Evolutionary conservation across 1,139 yeast genomes (phyloP).

Genomic region (Suhomyces terraborum): DNA sequence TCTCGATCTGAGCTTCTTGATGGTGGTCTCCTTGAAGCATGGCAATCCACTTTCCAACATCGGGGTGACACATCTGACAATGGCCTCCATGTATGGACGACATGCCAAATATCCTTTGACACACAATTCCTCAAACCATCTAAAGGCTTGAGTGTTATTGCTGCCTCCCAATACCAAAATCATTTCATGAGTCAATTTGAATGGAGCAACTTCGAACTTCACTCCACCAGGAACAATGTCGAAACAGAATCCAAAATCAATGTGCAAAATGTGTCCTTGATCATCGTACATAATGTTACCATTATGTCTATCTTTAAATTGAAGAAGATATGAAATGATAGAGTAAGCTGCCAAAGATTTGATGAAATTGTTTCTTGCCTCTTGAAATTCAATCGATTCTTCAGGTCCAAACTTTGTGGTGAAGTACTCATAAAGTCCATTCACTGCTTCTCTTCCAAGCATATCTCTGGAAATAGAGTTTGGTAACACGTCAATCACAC

Average conservation of each 20-base stretch:
- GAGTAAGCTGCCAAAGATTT: slow-evolving; percentile 96
- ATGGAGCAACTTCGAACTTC: slow-evolving; percentile 95
- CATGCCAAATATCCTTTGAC: slow-evolving; percentile 89
- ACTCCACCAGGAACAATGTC: slow-evolving; percentile 99
- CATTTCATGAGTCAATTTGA: slow-evolving; percentile 96
- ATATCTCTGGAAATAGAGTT: slow-evolving; percentile 94
- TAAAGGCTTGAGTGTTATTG: slow-evolving; percentile 80
- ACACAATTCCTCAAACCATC: slow-evolving; percentile 94
- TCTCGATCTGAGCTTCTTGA: slow-evolving; percentile 71
- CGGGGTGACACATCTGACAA: slow-evolving; percentile 82
- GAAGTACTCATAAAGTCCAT: slow-evolving; percentile 92
- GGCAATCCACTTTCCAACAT: slow-evolving; percentile 97
- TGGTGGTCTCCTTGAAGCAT: slow-evolving; percentile 86
- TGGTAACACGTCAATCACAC: slow-evolving; percentile 96
- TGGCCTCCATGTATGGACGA: slow-evolving; percentile 85
- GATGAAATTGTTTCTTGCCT: slow-evolving; percentile 88
- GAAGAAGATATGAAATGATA: slow-evolving; percentile 86
- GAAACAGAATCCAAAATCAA: slow-evolving; percentile 97
- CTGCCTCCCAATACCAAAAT: slow-evolving; percentile 92
- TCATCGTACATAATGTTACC: slow-evolving; percentile 99
- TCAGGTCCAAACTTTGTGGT: slow-evolving; percentile 93
- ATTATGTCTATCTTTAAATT: slow-evolving; percentile 96
- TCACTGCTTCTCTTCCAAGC: slow-evolving; percentile 98
- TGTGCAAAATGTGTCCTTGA: slow-evolving; percentile 91
- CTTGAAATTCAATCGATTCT: slow-evolving; percentile 83